Conservation (phyloP, 2,329 filamentous ascomycete genomes). For the Cyphellophora europaea region DNA sequence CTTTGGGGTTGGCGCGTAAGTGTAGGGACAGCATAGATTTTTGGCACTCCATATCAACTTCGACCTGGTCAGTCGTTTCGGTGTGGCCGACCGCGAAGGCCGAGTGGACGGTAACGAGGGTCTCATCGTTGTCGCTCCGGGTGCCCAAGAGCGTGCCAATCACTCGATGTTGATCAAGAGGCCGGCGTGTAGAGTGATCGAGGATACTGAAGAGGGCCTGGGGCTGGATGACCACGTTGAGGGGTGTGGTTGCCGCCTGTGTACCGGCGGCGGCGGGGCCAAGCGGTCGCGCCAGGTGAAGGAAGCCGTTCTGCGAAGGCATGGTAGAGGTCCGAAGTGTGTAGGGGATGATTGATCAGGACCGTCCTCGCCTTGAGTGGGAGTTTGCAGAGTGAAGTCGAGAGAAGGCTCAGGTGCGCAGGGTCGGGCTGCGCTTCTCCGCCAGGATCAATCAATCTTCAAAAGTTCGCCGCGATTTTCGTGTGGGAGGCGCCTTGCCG, state of each 20-base stretch:
- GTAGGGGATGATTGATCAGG: neutral
- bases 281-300: conserved; percentile 87
- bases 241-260: conserved; percentile 78
- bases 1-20: conserved; percentile 85
- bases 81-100: conserved; percentile 98
- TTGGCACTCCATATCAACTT: conserved; percentile 99
- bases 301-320: conserved; percentile 60
- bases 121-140: conserved; percentile 81
- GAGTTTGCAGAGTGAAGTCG: too few species aligned
- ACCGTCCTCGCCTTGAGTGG: neutral
- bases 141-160: conserved; percentile 92
- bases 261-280: conserved; percentile 71
- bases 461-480: too few species aligned
- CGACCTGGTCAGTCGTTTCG: conserved; percentile 96
- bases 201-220: conserved; percentile 58
- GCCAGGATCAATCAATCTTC: too few species aligned
- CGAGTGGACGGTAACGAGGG: conserved; percentile 89
- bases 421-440: too few species aligned
- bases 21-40: conserved; percentile 97
- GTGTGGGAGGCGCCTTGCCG: too few species aligned
- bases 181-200: conserved; percentile 89
- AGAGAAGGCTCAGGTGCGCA: too few species aligned
- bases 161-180: conserved; percentile 85
- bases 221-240: conserved; percentile 90
- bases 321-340: neutral